Conservation (phyloP, 2,329 filamentous ascomycete species). For the Decorospora gaudefroyi region DNA sequence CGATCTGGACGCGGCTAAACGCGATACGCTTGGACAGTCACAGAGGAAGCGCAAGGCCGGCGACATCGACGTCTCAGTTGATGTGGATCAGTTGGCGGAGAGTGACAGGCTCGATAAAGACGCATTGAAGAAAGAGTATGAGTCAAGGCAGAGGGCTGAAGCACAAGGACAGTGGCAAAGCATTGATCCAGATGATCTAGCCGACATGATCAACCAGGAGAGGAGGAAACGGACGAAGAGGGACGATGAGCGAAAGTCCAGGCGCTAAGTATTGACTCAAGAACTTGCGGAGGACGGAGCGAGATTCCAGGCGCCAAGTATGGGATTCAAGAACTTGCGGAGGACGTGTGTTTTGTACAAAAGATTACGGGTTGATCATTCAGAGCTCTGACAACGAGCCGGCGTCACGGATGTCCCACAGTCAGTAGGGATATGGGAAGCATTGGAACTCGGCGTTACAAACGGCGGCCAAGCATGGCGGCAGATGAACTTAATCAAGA, state of each 20-base stretch:
- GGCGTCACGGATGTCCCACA: constrained; percentile 31
- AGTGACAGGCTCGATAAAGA: constrained; percentile 83
- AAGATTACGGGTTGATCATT: constrained; percentile 22
- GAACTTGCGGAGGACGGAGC: constrained; percentile 56
- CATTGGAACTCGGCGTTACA: constrained; percentile 36
- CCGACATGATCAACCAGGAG: constrained; percentile 94
- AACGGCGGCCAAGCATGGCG: constrained; percentile 19
- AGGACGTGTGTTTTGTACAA: constrained; percentile 28
- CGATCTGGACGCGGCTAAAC: constrained; percentile 68
- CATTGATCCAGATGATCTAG: constrained; percentile 85
- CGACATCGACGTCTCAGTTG: constrained; percentile 90
- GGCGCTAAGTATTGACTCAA: constrained; percentile 46
- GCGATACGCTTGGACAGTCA: constrained; percentile 75
- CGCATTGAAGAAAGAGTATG: constrained; percentile 78
- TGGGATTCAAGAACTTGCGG: constrained; percentile 10
- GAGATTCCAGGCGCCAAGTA: constrained; percentile 61
- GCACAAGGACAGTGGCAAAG: constrained; percentile 67
- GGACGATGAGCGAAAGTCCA: constrained; percentile 75
- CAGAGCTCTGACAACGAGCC: constrained; percentile 23
- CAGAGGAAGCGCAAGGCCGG: constrained; percentile 87
- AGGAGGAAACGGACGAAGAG: constrained; percentile 87
- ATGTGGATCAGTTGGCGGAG: constrained; percentile 76
- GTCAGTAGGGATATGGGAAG: constrained; percentile 21
- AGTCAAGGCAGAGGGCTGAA: constrained; percentile 68
- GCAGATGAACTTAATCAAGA: constrained; percentile 37